A percentile compares a stretch with the other conserved stretches of the same genome.
These are phyloP conservation scores for Calycina herbarum DNA, from an alignment of 2,329 filamentous ascomycete species.

Conservation along the genomic window DNA sequence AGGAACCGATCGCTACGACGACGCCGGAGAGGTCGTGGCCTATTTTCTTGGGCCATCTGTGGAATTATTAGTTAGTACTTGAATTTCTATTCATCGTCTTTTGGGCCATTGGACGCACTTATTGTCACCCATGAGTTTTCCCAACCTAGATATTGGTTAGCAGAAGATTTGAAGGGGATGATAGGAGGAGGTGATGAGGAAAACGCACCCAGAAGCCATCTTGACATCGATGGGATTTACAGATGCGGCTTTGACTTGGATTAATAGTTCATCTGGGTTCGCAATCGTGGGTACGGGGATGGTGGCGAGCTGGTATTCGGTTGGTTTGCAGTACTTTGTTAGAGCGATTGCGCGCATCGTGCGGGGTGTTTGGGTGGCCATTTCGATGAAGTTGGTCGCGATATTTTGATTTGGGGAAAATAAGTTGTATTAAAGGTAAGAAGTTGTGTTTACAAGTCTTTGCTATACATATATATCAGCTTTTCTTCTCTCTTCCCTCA, in stretches of 20 bases:
- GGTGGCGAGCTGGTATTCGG: constrained; percentile 40
- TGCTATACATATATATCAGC: neutral
- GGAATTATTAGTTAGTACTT: neutral
- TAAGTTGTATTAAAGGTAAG: neutral
- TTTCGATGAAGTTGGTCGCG: neutral
- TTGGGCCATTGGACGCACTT: too few relatives aligned
- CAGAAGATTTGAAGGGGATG: neutral
- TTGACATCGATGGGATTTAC: constrained; percentile 48
- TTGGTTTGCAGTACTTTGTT: constrained; percentile 28
- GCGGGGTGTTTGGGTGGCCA: constrained; percentile 25
- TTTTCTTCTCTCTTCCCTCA: neutral
- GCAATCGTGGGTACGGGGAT: constrained; percentile 47
- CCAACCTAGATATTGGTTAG: neutral
- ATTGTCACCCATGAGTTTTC: neutral
- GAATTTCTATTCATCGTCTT: too few relatives aligned
- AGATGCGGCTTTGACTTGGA: constrained; percentile 45
- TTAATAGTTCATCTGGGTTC: constrained; percentile 46
- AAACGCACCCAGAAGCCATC: constrained; percentile 37
- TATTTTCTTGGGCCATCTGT: constrained; percentile 45
- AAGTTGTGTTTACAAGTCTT: too few relatives aligned
- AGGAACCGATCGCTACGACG: constrained; percentile 40
- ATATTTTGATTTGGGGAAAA: neutral
- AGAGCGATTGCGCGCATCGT: constrained; percentile 34
- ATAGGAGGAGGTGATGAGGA: neutral
- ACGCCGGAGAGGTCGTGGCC: constrained; percentile 45